Percentiles rank a stretch among this genome's conserved stretches.
phyloP scores from a whole-genome alignment of 257 asterid genomes.

The Nicotiana obtusifolia region DNA sequence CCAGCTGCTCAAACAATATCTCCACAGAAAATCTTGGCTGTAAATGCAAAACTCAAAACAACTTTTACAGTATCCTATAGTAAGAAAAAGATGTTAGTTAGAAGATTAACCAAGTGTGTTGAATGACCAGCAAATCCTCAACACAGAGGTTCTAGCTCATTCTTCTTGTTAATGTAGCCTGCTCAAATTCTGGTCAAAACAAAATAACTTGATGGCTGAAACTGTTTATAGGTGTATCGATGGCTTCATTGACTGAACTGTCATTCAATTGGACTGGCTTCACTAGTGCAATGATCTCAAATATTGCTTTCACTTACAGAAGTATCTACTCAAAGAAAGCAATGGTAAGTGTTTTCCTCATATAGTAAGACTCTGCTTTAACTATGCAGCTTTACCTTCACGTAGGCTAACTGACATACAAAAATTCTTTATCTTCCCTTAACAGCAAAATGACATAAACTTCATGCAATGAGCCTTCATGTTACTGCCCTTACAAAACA shows the following conservation, averaged over 20 bases:
- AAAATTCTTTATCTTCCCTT: neutral
- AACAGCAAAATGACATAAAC: neutral
- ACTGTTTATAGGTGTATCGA: conserved; percentile 71
- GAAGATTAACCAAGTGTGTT: neutral
- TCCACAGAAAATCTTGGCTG: neutral
- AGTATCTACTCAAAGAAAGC: conserved; percentile 99
- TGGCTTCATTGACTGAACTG: conserved; percentile 94
- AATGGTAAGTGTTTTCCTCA: conserved; percentile 41
- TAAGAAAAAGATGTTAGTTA: neutral
- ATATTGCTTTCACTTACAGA: conserved; percentile 96
- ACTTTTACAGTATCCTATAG: neutral
- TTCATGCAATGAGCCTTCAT: neutral
- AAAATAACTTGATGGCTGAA: neutral
- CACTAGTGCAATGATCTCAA: conserved; percentile 97
- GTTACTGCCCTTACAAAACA: neutral
- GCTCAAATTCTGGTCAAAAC: neutral
- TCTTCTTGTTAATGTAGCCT: neutral
- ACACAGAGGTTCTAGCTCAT: neutral
- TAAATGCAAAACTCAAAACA: neutral
- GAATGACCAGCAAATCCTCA: neutral
- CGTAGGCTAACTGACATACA: neutral
- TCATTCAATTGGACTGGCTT: conserved; percentile 99
- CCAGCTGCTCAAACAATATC: neutral
- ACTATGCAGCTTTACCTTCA: neutral
- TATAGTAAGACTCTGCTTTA: neutral